Evolutionary conservation across 257 asterid genomes (phyloP), one percentile per base, ranked within the genome.

Genomic region (Solanum peruvianum): DNA sequence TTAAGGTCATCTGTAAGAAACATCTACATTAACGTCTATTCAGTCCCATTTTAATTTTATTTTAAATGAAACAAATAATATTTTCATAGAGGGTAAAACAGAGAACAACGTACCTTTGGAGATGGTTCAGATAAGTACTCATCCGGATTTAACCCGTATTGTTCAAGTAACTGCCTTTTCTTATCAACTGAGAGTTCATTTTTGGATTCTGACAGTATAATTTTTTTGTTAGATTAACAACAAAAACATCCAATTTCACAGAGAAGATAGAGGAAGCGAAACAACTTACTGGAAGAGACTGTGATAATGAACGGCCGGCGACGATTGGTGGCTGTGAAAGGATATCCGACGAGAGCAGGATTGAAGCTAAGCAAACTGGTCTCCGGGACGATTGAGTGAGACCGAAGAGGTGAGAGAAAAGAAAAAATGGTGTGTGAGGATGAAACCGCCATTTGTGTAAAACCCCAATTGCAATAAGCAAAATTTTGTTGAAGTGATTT

Each of bases 111-210:
- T 85, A 95, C 99, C 98, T 97, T 94, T 41, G 94, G 82, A 88
- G 94, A 88, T 45, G 94, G 93, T 86, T 94, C 92, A 80, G 98
- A 88, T 66, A 94, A 92, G 89, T 49, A 92, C 20, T 92, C 95
- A 78, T 96, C 98, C 5, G 96, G 98, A 90, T 96, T 90, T 35
- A 96, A 91, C 76, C 99, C 99, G 87, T 93, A 95, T 75, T 86
- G 91, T 88, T 97, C 96, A 72, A 97, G 93, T 47, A 94, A 88
- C 90, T 95, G 95, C 42, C 98, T 91, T 82, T 92, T 92, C 90
- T 91, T 82, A 41, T 93, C 96, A 83, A 84, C 82, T 75, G 90
- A 88, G 3, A 39, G 58, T 86, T 89, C 96, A 60, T 84, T 92
- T 75, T 86, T 92, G 71, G 97, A 90, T 89, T 93, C 99, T 97